A percentile compares a stretch with the other conserved stretches of the same genome.
phyloP scores from a whole-genome alignment of 2,329 filamentous ascomycete species.

The Xylariaceae sp. region DNA sequence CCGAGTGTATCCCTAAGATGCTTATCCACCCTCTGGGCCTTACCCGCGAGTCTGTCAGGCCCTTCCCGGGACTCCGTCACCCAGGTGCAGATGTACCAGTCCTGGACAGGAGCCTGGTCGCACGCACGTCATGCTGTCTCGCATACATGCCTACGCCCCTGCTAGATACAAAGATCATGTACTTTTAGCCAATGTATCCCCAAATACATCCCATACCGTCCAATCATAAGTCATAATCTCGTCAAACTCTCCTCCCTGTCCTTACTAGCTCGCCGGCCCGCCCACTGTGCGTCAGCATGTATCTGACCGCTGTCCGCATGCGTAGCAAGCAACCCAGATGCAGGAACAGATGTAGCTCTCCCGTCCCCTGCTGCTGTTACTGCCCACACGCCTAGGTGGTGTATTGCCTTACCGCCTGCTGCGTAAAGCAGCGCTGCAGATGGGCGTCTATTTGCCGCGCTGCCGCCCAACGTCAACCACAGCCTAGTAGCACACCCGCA shows the following conservation, averaged over 20 bases:
- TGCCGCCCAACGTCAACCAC: slow-evolving; percentile 37
- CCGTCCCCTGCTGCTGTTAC: slow-evolving; percentile 28
- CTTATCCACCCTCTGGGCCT: slow-evolving; percentile 21
- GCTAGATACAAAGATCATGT: slow-evolving; percentile 48
- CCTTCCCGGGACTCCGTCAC: slow-evolving; percentile 31
- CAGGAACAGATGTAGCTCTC: slow-evolving; percentile 41
- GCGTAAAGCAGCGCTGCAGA: slow-evolving; percentile 49
- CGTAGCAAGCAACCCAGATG: slow-evolving; percentile 35
- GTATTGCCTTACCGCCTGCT: slow-evolving; percentile 30
- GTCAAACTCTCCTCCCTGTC: slow-evolving; percentile 47
- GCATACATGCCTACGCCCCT: slow-evolving; percentile 35
- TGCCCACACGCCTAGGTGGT: slow-evolving; percentile 35
- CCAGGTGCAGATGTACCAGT: slow-evolving; percentile 35
- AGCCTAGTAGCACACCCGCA: slow-evolving; percentile 29
- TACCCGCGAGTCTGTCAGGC: slow-evolving; percentile 21
- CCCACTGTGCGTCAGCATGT: slow-evolving; percentile 37
- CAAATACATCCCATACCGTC: slow-evolving; percentile 45
- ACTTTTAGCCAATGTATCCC: slow-evolving; percentile 48
- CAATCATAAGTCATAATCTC: slow-evolving; percentile 62
- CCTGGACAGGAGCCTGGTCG: slow-evolving; percentile 36
- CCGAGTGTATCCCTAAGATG: slow-evolving; percentile 42
- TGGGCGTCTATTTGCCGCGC: slow-evolving; percentile 45
- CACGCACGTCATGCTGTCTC: slow-evolving; percentile 37
- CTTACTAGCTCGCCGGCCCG: slow-evolving; percentile 31
- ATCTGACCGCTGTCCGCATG: slow-evolving; percentile 31